Conservation (phyloP, 345 rosid species). For the Laguncularia racemosa region DNA sequence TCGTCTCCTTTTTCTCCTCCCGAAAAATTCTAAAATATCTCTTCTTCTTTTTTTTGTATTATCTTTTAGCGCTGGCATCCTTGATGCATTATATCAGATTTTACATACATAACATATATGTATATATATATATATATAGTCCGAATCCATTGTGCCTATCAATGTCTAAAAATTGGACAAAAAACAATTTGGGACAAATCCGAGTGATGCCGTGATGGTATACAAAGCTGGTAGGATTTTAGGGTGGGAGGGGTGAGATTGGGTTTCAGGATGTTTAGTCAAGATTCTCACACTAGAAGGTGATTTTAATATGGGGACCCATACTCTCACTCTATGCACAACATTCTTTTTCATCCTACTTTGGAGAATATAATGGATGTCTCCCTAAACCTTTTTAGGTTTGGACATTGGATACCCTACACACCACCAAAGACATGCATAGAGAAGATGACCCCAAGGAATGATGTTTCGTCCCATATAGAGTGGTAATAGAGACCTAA, state of each 20-base stretch:
- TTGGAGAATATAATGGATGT: slow-evolving; percentile 24
- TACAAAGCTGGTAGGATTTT: not conserved
- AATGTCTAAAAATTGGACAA: too few species aligned
- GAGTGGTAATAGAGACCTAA: too few species aligned
- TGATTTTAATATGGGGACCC: slow-evolving; percentile 25
- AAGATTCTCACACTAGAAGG: slow-evolving; percentile 48
- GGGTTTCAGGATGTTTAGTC: slow-evolving; percentile 20
- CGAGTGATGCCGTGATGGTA: not conserved
- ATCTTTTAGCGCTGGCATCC: too few species aligned
- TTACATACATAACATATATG: too few species aligned
- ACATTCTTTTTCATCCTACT: slow-evolving; percentile 21
- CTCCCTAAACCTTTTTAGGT: slow-evolving; percentile 9
- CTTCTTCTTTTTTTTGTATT: too few species aligned
- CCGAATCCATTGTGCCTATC: too few species aligned
- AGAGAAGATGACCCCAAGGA: not conserved
- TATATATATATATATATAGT: too few species aligned
- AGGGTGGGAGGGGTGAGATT: not conserved
- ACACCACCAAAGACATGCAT: not conserved
- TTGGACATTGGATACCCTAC: slow-evolving; percentile 42
- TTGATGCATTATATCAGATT: too few species aligned
- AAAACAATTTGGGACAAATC: not conserved
- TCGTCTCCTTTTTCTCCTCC: too few species aligned
- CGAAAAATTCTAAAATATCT: too few species aligned
- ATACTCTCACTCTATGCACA: slow-evolving; percentile 7
- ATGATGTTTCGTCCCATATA: not conserved